Evolutionary conservation across 106 monocot species (phyloP).

Genomic region (Ottelia alismoides): DNA sequence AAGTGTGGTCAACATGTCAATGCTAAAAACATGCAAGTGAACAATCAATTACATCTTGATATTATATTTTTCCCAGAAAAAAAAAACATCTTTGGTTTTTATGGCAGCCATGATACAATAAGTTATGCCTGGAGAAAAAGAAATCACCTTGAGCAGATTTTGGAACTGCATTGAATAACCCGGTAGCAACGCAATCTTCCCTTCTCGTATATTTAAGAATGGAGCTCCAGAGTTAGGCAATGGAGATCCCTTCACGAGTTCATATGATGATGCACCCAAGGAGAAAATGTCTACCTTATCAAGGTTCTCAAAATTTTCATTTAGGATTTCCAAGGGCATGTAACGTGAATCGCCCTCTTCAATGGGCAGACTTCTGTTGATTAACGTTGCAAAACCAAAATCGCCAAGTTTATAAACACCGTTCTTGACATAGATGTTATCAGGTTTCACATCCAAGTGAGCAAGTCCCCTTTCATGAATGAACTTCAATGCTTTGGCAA

Average conservation of each 20-base stretch:
- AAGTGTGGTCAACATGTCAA: neutral
- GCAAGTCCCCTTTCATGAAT: constrained; percentile 80
- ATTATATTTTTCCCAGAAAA: neutral
- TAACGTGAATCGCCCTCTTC: constrained; percentile 95
- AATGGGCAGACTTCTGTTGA: constrained; percentile 51
- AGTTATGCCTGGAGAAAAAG: no score
- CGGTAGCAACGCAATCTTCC: constrained; percentile 83
- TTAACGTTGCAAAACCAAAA: constrained; percentile 89
- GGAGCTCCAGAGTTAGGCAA: constrained; percentile 81
- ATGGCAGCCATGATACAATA: neutral
- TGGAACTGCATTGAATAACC: constrained; percentile 70
- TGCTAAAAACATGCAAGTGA: neutral
- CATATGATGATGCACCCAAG: constrained; percentile 67
- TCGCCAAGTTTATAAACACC: constrained; percentile 86
- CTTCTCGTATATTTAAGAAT: constrained; percentile 71
- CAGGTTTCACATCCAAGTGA: constrained; percentile 94
- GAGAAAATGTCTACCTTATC: constrained; percentile 96
- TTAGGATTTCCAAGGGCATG: constrained; percentile 88
- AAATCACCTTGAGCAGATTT: constrained; percentile 72
- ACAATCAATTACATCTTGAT: neutral
- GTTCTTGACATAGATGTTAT: constrained; percentile 86
- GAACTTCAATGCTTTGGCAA: constrained; percentile 68
- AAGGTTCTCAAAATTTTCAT: constrained; percentile 86
- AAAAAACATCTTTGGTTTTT: neutral
- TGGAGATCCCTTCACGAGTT: constrained; percentile 72